These are phyloP conservation scores for Axilococcus clingmanii DNA, from an alignment of 139 green algal genomes.

Conservation along the genomic window DNA sequence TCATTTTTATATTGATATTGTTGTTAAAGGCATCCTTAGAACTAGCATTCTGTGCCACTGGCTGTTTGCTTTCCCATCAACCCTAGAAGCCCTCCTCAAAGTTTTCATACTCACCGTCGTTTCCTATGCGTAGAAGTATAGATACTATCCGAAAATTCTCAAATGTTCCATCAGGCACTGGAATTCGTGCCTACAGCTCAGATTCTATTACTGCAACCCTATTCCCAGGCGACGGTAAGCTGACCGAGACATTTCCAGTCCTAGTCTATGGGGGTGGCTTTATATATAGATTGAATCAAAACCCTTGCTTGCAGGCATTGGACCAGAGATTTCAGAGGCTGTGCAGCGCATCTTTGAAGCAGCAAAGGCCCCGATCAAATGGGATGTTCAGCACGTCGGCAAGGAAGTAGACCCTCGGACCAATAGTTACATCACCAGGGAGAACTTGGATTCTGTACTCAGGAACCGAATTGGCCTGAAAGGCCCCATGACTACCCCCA, in stretches of 20 bases:
- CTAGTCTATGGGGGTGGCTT: too few relatives aligned
- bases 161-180: too few relatives aligned
- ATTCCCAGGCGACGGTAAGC: slow-evolving; percentile 34
- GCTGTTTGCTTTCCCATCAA: too few relatives aligned
- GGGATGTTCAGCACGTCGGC: slow-evolving; percentile 85
- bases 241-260: neutral
- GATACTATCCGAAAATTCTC: too few relatives aligned
- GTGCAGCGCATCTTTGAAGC: slow-evolving; percentile 73
- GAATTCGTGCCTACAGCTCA: too few relatives aligned
- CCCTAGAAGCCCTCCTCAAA: too few relatives aligned
- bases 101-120: too few relatives aligned
- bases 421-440: slow-evolving; percentile 83
- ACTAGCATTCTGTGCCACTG: too few relatives aligned
- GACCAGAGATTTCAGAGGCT: slow-evolving; percentile 82
- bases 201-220: slow-evolving; percentile 27
- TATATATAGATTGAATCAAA: too few relatives aligned
- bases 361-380: slow-evolving; percentile 65
- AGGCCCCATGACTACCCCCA: slow-evolving; percentile 94
- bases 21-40: too few relatives aligned
- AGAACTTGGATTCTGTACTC: slow-evolving; percentile 91
- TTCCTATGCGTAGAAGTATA: too few relatives aligned
- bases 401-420: slow-evolving; percentile 78
- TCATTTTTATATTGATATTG: too few relatives aligned
- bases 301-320: slow-evolving; percentile 69
- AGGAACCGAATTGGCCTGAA: slow-evolving; percentile 86